Base-by-base conservation (phyloP, 495 filamentous ascomycete species). In the Penicillium verhagenii region DNA sequence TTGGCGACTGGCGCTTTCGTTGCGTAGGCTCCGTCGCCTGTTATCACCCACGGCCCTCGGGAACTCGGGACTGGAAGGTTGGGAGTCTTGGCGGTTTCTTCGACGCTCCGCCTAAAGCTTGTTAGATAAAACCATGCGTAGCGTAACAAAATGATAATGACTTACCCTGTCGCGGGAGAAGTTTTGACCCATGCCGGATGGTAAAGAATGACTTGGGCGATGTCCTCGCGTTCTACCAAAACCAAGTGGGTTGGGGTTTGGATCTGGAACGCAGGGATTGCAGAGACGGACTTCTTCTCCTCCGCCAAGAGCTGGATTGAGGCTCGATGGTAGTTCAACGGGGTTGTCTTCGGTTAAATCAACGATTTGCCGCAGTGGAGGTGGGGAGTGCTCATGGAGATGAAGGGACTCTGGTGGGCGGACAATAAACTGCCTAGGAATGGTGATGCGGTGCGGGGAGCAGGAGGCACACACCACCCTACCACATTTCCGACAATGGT, bases 401-500 rank as follows among this genome's bases (percentile, higher is more conserved):
- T 60, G 57, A 31, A 63, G 64, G 26, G 49, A 49, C 4, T 79
- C 76, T 2, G 91, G 89, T 1, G 92, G 91, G 38, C 86, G 89
- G 14, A 98, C 94, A 46, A 97, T 94, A 66, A 87, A 97, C 54
- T 94, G 90, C 49, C 90, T 81, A 1, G 94, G 95, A 52, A 98
- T 96, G 1, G 88, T 96, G 65, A 98, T 97, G 37, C 90, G 84
- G 69, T 97, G 93, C 4, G 95, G 94, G 4, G 95, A 97, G 71
- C 94, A 98, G 16, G 82, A 73, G 49, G 86, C 83, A 68, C 94
- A 98, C 13, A 98, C 95, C 1, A 98, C 95, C 25, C 92, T 81
- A 6, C 94, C 94, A 70, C 94, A 98, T 76, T 96, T 97, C 48
- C 92, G 91, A 72, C 92, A 97, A 66, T 97, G 92, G 68, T 97